Conservation (phyloP, 768 basidiomycete genomes). For the Xanthoconium purpureum region DNA sequence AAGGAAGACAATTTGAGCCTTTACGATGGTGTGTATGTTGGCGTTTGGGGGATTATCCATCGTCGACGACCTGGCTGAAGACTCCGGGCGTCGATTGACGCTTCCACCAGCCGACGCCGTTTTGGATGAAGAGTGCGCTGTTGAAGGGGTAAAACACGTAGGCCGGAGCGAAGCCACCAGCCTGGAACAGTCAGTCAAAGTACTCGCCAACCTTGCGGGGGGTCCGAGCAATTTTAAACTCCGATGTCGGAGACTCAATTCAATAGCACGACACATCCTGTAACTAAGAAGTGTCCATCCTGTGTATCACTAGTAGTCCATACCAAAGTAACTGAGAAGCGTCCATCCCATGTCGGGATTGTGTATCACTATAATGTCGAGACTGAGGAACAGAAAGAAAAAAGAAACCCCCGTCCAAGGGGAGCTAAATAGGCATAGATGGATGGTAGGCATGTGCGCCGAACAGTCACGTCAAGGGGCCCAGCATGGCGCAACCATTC, state of each 20-base stretch:
- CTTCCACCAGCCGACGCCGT: slow-evolving; percentile 71
- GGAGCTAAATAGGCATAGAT: neutral
- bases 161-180: slow-evolving; percentile 33
- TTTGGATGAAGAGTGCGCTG: slow-evolving; percentile 39
- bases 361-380: too few relatives aligned
- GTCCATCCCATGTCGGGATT: too few relatives aligned
- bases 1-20: slow-evolving; percentile 96
- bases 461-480: neutral
- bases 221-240: slow-evolving; percentile 14
- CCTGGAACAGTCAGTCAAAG: slow-evolving; percentile 26
- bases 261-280: neutral
- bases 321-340: too few relatives aligned
- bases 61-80: slow-evolving; percentile 72
- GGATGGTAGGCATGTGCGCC: neutral
- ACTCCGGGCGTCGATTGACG: slow-evolving; percentile 68
- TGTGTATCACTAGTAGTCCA: too few relatives aligned
- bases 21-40: slow-evolving; percentile 90
- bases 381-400: too few relatives aligned
- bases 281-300: too few relatives aligned
- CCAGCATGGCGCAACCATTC: neutral
- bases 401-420: too few relatives aligned
- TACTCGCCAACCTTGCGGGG: slow-evolving; percentile 14
- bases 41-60: slow-evolving; percentile 84
- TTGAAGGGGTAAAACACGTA: slow-evolving; percentile 35
- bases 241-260: slow-evolving; percentile 22